Evolutionary conservation across 2,329 filamentous ascomycete species (phyloP).

Genomic region (Grosmannia clavigera): DNA sequence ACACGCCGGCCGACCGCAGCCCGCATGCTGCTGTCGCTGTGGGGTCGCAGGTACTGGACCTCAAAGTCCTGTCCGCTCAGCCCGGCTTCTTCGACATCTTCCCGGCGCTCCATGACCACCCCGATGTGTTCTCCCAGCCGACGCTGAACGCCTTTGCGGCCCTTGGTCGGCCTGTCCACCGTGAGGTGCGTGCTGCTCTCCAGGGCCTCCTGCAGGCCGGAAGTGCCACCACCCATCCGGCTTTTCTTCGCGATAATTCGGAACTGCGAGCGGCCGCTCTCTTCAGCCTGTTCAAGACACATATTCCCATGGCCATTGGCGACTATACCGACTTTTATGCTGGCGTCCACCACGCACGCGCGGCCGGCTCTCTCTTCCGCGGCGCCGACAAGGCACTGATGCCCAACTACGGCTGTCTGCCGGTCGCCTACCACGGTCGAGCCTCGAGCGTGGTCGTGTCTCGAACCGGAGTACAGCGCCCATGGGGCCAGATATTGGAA

Average conservation of each 20-base stretch:
- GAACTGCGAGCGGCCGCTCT: constrained; percentile 44
- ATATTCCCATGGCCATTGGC: constrained; percentile 65
- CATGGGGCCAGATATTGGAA: constrained; percentile 58
- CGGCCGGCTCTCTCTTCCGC: constrained; percentile 52
- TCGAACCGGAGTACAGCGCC: constrained; percentile 59
- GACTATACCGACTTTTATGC: constrained; percentile 85
- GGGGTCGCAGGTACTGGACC: constrained; percentile 53
- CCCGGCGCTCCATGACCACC: constrained; percentile 9
- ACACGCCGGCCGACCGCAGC: constrained; percentile 29
- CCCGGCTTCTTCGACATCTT: constrained; percentile 39
- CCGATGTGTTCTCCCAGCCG: constrained; percentile 16
- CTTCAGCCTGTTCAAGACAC: constrained; percentile 48
- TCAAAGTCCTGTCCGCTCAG: constrained; percentile 45
- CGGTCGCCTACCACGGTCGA: constrained; percentile 71
- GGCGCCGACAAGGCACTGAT: constrained; percentile 55
- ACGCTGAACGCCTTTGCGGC: constrained; percentile 47
- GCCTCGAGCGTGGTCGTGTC: constrained; percentile 65
- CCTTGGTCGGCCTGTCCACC: constrained; percentile 55
- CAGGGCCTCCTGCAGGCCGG: constrained; percentile 47
- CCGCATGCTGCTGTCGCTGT: constrained; percentile 52
- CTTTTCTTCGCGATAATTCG: constrained; percentile 50
- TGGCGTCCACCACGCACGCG: constrained; percentile 63
- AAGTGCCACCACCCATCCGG: constrained; percentile 39
- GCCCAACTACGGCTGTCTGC: constrained; percentile 70
- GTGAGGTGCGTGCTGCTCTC: constrained; percentile 55